Evolutionary conservation across 805 yeast species (phyloP).

Genomic region (Barnettozyma populi): DNA sequence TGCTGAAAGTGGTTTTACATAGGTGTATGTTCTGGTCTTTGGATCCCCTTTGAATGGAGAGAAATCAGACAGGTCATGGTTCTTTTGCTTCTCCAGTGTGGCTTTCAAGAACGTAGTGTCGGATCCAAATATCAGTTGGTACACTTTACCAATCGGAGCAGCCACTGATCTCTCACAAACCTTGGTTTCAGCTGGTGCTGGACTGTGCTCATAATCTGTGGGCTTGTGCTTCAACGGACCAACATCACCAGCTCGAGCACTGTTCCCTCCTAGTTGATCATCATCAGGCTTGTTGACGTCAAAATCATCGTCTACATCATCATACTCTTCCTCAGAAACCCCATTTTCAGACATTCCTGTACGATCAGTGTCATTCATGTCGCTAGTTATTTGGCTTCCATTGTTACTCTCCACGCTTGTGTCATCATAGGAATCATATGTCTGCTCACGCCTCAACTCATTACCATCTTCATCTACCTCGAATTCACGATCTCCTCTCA

Average conservation of each 20-base stretch:
- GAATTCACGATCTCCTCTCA: conserved; percentile 21
- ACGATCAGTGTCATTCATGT: neutral
- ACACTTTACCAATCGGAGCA: conserved; percentile 65
- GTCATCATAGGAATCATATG: conserved; percentile 5
- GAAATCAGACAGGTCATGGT: conserved; percentile 50
- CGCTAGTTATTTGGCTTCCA: conserved; percentile 16
- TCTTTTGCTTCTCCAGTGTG: conserved; percentile 55
- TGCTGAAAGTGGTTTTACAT: conserved; percentile 58
- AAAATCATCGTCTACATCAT: conserved; percentile 11
- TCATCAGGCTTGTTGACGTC: conserved; percentile 13
- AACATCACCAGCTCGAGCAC: conserved; percentile 5
- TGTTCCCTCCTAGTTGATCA: conserved; percentile 7
- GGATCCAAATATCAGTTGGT: conserved; percentile 55
- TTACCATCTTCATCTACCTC: conserved; percentile 9
- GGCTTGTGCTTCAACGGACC: conserved; percentile 38
- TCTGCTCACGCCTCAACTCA: conserved; percentile 8
- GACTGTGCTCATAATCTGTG: conserved; percentile 38
- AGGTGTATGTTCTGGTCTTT: conserved; percentile 45
- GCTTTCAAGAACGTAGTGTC: conserved; percentile 40
- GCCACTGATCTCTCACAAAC: conserved; percentile 46
- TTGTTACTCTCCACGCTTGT: conserved; percentile 20
- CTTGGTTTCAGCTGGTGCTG: conserved; percentile 46
- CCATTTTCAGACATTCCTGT: conserved; percentile 1
- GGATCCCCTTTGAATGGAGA: conserved; percentile 32
- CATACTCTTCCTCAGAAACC: neutral